Conservation (phyloP, 2,329 filamentous ascomycete species). For the Calonectria pseudoturangicola region DNA sequence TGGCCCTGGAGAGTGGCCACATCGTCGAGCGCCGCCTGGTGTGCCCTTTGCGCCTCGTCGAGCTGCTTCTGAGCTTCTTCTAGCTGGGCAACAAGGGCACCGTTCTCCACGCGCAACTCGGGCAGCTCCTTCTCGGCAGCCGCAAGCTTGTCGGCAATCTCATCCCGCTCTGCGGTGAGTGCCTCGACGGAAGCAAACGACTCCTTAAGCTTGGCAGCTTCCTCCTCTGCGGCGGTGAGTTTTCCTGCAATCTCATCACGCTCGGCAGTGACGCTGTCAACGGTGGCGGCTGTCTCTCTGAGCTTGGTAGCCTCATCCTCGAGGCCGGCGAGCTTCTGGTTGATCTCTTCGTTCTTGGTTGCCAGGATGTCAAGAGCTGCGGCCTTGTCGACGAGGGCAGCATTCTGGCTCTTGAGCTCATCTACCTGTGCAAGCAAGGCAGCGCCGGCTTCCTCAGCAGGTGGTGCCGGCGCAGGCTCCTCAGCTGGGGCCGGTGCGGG, state of each 20-base stretch:
- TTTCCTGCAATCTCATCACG: constrained; percentile 37
- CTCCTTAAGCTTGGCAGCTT: constrained; percentile 46
- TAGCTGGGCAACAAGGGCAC: constrained; percentile 49
- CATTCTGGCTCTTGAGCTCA: constrained; percentile 36
- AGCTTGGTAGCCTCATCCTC: constrained; percentile 41
- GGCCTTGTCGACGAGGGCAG: constrained; percentile 49
- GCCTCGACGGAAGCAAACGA: constrained; percentile 37
- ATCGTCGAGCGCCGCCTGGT: constrained; percentile 48
- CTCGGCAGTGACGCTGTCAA: constrained; percentile 32
- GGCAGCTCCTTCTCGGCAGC: constrained; percentile 48
- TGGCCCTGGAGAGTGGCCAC: constrained; percentile 48
- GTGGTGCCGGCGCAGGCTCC: constrained; percentile 37
- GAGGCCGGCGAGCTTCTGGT: constrained; percentile 44
- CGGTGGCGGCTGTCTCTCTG: constrained; percentile 26
- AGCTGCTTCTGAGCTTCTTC: constrained; percentile 44
- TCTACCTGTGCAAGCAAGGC: constrained; percentile 34
- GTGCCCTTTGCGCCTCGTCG: constrained; percentile 48
- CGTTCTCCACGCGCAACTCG: constrained; percentile 51
- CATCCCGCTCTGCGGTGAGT: constrained; percentile 45
- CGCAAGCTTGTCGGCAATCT: constrained; percentile 52
- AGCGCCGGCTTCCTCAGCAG: constrained; percentile 33
- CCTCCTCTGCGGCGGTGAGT: constrained; percentile 37
- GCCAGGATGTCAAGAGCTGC: constrained; percentile 41
- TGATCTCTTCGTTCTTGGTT: constrained; percentile 45
- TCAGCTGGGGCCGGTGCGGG: constrained; percentile 30